These are phyloP conservation scores for Extremus antarcticus DNA, from an alignment of 495 filamentous ascomycete genomes.

Conservation along the genomic window DNA sequence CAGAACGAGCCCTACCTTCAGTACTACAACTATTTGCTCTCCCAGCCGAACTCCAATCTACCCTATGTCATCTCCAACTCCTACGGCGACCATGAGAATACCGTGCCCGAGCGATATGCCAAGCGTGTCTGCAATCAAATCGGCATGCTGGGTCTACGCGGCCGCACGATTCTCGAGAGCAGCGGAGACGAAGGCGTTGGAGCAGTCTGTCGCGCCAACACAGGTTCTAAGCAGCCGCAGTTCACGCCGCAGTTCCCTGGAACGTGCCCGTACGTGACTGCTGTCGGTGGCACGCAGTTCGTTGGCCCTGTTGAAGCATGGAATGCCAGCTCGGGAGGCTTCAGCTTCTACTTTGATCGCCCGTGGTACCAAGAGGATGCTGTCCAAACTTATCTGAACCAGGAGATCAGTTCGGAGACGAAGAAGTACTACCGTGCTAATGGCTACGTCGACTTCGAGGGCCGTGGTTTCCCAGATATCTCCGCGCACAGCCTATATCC, in stretches of 20 bases:
- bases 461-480: conserved; percentile 66
- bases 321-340: conserved; percentile 50
- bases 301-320: conserved; percentile 50
- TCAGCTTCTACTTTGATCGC: conserved; percentile 52
- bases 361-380: conserved; percentile 51
- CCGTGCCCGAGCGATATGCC: conserved; percentile 56
- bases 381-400: conserved; percentile 46
- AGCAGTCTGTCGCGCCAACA: conserved; percentile 51
- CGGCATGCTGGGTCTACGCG: conserved; percentile 62
- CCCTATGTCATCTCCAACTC: conserved; percentile 68
- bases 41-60: conserved; percentile 41
- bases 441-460: conserved; percentile 38
- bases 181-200: conserved; percentile 63
- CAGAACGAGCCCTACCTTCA: conserved; percentile 69
- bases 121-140: conserved; percentile 57
- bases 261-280: conserved; percentile 61
- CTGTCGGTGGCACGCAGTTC: conserved; percentile 57
- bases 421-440: conserved; percentile 32
- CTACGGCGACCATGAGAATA: conserved; percentile 75
- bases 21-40: conserved; percentile 55
- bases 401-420: conserved; percentile 36
- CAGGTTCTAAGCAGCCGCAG: conserved; percentile 52
- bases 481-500: conserved; percentile 44
- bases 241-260: conserved; percentile 65
- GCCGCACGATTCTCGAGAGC: conserved; percentile 61